Evolutionary conservation across 2,329 filamentous ascomycete genomes (phyloP), one percentile per base, ranked within the genome.

Genomic region (Neopestalotiopsis clavispora): DNA sequence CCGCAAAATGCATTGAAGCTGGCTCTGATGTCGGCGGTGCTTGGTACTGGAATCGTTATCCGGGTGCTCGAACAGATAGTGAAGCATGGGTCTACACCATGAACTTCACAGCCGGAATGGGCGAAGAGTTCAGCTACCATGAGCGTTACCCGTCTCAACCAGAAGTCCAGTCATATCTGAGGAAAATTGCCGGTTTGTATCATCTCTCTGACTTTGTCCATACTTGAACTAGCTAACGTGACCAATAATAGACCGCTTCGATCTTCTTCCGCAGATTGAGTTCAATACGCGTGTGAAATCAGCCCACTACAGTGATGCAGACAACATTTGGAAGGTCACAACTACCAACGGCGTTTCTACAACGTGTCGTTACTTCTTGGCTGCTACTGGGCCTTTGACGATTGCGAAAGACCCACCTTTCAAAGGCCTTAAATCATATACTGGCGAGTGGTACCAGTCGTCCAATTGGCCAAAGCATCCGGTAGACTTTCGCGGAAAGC

Each of bases 1-100:
- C 38, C 38, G 63, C 32, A n/a, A 65, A n/a, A 38, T 65, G 63
- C 63, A 32, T 65, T 23, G 63, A 65, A n/a, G 63, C 63, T 34
- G 59, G 30, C 14, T 62, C 59, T 34, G 59, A 62, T 1, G 20
- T 62, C 17, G 59, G 59, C 7, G 59, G 59, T 40, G 34, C 59
- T 4, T 62, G 59, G 59, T 62, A 62, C 32, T 62, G 59, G 59
- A 62, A 62, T 40, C 59, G 59, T 30, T 62, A 62, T 32, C 59
- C 59, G 4, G 59, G 59, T 10, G 59, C 59, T n/a, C 30, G 59
- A 40, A 62, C 59, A 20, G 59, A 62, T 17, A 34, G 59, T 30
- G 59, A 62, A 34, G 59, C 59, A 23, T 62, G 59, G 59, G 34
- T 62, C 12, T 62, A 62, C 59, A 38, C 34, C 30, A 34, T 62